phyloP scores from a whole-genome alignment of 257 asterid genomes.

The Plectranthus barbatus region DNA sequence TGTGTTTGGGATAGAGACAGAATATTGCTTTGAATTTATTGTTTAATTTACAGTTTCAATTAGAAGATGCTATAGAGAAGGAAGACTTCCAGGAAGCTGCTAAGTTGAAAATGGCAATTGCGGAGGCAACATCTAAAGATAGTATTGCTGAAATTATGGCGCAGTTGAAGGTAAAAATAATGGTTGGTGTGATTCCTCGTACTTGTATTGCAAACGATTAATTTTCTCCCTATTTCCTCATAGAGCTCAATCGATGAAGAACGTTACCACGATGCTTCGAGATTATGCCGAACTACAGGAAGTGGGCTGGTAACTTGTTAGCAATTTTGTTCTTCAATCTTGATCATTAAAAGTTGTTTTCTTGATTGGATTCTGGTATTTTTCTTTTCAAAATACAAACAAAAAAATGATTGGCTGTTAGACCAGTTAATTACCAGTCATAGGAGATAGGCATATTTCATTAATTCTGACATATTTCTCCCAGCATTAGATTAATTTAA shows the following conservation, averaged over 20 bases:
- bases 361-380: background rate
- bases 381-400: background rate
- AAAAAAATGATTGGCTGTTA: background rate
- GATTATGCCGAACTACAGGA: slow-evolving; percentile 67
- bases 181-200: slow-evolving; percentile 9
- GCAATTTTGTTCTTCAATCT: background rate
- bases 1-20: background rate
- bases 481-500: background rate
- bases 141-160: slow-evolving; percentile 70
- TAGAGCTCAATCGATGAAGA: slow-evolving; percentile 74
- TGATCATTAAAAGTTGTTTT: slow-evolving; percentile 5
- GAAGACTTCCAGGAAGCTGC: slow-evolving; percentile 89
- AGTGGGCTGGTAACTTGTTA: slow-evolving; percentile 74
- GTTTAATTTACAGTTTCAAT: slow-evolving; percentile 56
- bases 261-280: slow-evolving; percentile 92
- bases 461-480: background rate
- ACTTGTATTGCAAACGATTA: background rate
- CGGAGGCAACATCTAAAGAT: slow-evolving; percentile 70
- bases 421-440: background rate
- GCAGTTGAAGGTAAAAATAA: slow-evolving; percentile 47
- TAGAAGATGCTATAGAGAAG: slow-evolving; percentile 83
- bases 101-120: slow-evolving; percentile 56
- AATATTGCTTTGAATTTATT: background rate
- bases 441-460: background rate
- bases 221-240: slow-evolving; percentile 1